A percentile compares a stretch with the other conserved stretches of the same genome.
These are phyloP conservation scores for Melocanna baccifera DNA, from an alignment of 176 grass and related monocot species.

Conservation along the genomic window DNA sequence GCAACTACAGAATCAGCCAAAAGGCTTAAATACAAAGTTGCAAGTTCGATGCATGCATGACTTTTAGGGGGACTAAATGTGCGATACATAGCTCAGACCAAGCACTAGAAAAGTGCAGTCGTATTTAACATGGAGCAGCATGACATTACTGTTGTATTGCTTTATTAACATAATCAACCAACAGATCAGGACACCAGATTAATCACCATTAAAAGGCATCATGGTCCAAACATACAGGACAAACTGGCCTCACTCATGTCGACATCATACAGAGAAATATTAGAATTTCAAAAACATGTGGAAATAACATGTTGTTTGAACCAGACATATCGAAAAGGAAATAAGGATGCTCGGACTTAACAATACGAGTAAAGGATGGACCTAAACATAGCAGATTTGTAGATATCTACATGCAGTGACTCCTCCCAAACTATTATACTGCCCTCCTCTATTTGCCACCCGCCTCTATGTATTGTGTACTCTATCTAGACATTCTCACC, in stretches of 20 bases:
- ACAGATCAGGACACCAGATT: neutral
- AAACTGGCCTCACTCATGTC: neutral
- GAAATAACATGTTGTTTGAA: neutral
- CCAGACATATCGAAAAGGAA: neutral
- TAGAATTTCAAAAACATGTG: neutral
- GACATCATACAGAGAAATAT: neutral
- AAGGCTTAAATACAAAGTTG: neutral
- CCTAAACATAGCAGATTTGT: neutral
- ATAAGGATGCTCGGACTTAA: neutral
- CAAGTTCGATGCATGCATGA: neutral
- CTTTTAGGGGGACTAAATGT: neutral
- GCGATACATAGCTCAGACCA: neutral
- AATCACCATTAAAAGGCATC: neutral
- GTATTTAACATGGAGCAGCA: neutral
- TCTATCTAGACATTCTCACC: no score
- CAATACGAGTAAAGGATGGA: neutral
- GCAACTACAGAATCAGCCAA: no score
- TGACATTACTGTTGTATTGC: neutral
- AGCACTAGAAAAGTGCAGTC: neutral
- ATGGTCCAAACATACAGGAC: neutral
- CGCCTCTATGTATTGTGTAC: no score
- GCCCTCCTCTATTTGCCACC: neutral
- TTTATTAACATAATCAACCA: neutral
- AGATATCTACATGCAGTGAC: neutral
- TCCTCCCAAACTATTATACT: neutral